These are phyloP conservation scores for Lignosus rhinocerotis DNA, from an alignment of 1,284 basidiomycete species.

Conservation along the genomic window DNA sequence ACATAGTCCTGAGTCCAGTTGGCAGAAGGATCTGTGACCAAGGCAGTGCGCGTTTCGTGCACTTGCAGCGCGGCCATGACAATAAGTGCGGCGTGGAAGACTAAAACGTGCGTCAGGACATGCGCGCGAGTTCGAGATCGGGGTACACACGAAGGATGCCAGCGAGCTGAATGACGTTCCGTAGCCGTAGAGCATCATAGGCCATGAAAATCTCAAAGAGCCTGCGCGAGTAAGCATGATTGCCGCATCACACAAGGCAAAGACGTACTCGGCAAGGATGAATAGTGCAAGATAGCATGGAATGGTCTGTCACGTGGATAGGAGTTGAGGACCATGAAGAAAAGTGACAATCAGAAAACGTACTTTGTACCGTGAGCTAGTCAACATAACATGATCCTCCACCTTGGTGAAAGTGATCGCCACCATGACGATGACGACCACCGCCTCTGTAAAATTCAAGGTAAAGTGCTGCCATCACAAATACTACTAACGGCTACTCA, in stretches of 20 bases:
- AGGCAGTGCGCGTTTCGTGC: constrained; percentile 63
- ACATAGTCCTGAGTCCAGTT: constrained; percentile 19
- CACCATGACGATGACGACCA: constrained; percentile 49
- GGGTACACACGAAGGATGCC: constrained; percentile 63
- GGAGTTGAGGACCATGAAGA: background rate
- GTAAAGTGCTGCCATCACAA: constrained; percentile 5
- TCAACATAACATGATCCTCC: constrained; percentile 49
- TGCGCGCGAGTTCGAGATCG: background rate
- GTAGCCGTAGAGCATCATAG: constrained; percentile 69
- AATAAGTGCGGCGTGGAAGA: constrained; percentile 72
- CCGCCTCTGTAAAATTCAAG: constrained; percentile 40
- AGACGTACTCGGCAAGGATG: constrained; percentile 71
- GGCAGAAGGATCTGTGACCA: constrained; percentile 39
- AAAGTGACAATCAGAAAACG: background rate
- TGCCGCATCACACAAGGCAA: background rate
- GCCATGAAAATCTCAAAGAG: constrained; percentile 74
- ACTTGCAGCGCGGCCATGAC: constrained; percentile 75
- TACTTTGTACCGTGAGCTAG: constrained; percentile 53
- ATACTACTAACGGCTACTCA: constrained; percentile 20
- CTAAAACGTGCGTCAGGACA: constrained; percentile 36
- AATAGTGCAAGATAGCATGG: constrained; percentile 83
- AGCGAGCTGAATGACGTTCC: constrained; percentile 76
- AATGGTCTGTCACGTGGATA: constrained; percentile 54
- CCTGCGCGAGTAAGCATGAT: constrained; percentile 37
- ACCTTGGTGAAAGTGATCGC: constrained; percentile 53